Conservation (phyloP, 306 rosid species). For the Macrotyloma uniflorum region DNA sequence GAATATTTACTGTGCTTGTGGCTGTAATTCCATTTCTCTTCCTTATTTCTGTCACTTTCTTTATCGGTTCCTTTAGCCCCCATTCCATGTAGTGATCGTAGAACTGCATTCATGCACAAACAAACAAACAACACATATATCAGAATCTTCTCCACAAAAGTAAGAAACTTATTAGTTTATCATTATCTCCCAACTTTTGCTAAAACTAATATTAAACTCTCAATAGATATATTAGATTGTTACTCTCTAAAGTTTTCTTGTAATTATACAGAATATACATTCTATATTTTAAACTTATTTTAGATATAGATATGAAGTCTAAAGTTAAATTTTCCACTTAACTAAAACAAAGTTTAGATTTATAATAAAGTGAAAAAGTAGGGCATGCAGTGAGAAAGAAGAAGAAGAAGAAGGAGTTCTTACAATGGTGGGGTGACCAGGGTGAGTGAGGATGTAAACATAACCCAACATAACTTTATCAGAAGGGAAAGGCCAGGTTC, state of each 20-base stretch:
- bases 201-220: too few species aligned
- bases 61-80: slow-evolving; percentile 55
- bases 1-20: slow-evolving; percentile 54
- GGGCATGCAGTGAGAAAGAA: not conserved
- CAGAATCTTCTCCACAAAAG: too few species aligned
- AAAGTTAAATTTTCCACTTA: too few species aligned
- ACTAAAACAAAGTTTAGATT: too few species aligned
- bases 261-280: too few species aligned
- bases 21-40: slow-evolving; percentile 56
- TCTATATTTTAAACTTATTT: too few species aligned
- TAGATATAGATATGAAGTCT: too few species aligned
- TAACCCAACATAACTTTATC: slow-evolving; percentile 64
- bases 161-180: too few species aligned
- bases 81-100: slow-evolving; percentile 68
- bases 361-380: too few species aligned
- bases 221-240: too few species aligned
- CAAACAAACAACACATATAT: not conserved
- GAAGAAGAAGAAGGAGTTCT: not conserved
- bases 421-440: slow-evolving; percentile 74
- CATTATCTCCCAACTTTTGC: too few species aligned
- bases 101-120: slow-evolving; percentile 48
- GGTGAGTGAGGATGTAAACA: slow-evolving; percentile 73
- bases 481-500: slow-evolving; percentile 52
- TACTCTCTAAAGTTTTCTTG: too few species aligned
- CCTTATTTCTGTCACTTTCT: slow-evolving; percentile 50